phyloP scores from a whole-genome alignment of 768 basidiomycete genomes.

The Lactifluus rugatus region DNA sequence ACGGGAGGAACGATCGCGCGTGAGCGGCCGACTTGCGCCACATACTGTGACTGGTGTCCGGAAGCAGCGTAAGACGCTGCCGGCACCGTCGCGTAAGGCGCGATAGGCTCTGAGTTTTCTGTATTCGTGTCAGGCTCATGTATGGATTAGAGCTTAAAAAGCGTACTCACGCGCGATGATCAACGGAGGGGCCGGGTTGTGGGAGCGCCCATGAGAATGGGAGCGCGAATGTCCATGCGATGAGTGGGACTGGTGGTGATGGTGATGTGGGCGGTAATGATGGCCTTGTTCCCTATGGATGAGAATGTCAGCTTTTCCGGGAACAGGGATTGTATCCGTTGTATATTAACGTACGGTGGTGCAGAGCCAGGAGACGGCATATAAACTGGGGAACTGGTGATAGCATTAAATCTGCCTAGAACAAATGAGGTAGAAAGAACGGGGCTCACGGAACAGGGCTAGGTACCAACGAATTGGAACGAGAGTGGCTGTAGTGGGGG shows the following conservation, averaged over 20 bases:
- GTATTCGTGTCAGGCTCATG: background rate
- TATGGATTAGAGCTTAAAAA: background rate
- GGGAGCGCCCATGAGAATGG: constrained; percentile 1
- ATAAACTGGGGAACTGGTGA: background rate
- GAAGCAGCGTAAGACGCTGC: background rate
- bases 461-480: background rate
- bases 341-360: background rate
- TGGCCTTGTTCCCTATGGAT: constrained; percentile 7
- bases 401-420: background rate
- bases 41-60: background rate
- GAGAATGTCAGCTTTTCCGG: background rate
- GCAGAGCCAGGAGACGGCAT: background rate
- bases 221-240: constrained; percentile 3
- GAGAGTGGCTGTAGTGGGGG: background rate
- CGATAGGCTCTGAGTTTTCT: constrained; percentile 11
- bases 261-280: constrained; percentile 8
- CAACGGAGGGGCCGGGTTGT: background rate
- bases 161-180: constrained; percentile 7
- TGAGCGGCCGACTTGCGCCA: background rate
- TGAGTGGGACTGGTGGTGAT: background rate
- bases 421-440: background rate
- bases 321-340: background rate
- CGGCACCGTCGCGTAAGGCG: background rate
- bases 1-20: background rate
- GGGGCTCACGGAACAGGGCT: constrained; percentile 7